A percentile compares a stretch with the other conserved stretches of the same genome.
Evolutionary conservation across 495 filamentous ascomycete genomes (phyloP).

Genomic region (Penicillium waksmanii): DNA sequence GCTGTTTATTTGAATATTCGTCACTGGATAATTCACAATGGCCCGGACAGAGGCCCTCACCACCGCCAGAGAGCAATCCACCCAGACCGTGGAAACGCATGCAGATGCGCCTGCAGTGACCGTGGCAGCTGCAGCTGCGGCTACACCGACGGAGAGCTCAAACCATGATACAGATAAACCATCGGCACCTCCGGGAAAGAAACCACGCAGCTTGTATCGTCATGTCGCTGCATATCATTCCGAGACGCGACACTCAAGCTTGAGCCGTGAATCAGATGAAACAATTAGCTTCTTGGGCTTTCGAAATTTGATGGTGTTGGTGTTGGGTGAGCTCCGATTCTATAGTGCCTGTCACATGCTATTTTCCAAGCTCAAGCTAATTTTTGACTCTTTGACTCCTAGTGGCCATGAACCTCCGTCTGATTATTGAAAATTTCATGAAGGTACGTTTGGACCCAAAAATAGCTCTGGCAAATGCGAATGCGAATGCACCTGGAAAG

Average conservation of each 20-base stretch:
- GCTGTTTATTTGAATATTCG: neutral
- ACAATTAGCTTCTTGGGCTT: slow-evolving; percentile 90
- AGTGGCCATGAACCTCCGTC: slow-evolving; percentile 90
- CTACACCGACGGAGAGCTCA: neutral
- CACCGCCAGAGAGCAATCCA: slow-evolving; percentile 18
- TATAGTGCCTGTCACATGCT: neutral
- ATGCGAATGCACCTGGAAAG: too few relatives aligned
- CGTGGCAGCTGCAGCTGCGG: neutral
- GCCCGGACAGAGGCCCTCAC: slow-evolving; percentile 19
- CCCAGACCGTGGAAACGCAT: slow-evolving; percentile 8
- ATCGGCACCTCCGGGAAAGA: slow-evolving; percentile 13
- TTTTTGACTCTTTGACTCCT: neutral
- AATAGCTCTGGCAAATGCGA: too few relatives aligned
- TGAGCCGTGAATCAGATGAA: slow-evolving; percentile 77
- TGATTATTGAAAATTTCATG: slow-evolving; percentile 96
- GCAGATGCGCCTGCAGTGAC: slow-evolving; percentile 3
- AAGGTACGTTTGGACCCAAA: slow-evolving; percentile 59
- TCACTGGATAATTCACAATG: slow-evolving; percentile 15
- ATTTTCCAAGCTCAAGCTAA: slow-evolving; percentile 20
- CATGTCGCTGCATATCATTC: slow-evolving; percentile 89
- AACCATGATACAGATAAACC: slow-evolving; percentile 12
- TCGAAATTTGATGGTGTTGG: slow-evolving; percentile 93
- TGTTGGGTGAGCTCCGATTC: slow-evolving; percentile 63
- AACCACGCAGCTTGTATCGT: slow-evolving; percentile 66
- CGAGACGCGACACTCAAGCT: slow-evolving; percentile 68